Percentiles rank a stretch among this genome's conserved stretches.
These are phyloP conservation scores for Ocimum tenuiflorum DNA, from an alignment of 257 asterid genomes.

Conservation along the genomic window DNA sequence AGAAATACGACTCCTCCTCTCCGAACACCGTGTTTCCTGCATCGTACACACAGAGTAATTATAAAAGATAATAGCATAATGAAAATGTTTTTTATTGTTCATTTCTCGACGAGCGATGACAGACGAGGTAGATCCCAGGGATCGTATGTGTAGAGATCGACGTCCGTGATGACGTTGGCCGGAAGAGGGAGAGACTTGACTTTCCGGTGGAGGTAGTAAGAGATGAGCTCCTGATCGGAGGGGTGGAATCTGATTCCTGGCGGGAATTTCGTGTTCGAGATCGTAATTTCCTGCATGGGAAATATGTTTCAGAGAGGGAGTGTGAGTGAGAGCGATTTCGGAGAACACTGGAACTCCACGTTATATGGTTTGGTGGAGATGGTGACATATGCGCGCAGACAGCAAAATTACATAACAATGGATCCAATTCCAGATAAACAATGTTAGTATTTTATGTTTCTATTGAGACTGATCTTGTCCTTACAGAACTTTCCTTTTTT, in stretches of 20 bases:
- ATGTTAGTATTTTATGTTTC: no score
- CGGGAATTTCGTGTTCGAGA: constrained; percentile 32
- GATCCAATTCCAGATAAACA: no score
- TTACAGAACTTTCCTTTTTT: not conserved
- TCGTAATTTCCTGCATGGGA: constrained; percentile 23
- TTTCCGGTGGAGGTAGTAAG: constrained; percentile 42
- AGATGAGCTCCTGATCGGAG: constrained; percentile 55
- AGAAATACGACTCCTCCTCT: constrained; percentile 57
- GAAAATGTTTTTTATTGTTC: not conserved
- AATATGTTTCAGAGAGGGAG: not conserved
- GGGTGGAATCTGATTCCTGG: constrained; percentile 66
- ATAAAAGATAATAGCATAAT: no score
- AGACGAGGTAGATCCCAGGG: constrained; percentile 70
- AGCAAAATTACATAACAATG: not conserved
- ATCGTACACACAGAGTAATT: not conserved
- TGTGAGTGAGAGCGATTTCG: not conserved
- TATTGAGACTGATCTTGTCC: not conserved
- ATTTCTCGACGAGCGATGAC: not conserved
- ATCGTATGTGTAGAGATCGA: constrained; percentile 46
- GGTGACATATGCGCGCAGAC: not conserved
- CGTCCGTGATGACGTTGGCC: constrained; percentile 40
- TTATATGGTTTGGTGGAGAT: constrained; percentile 15
- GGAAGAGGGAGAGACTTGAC: constrained; percentile 45
- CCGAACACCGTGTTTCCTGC: constrained; percentile 48
- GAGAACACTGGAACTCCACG: constrained; percentile 8